Conservation (phyloP, 805 yeast species). For the Myxozyma neotropica region DNA sequence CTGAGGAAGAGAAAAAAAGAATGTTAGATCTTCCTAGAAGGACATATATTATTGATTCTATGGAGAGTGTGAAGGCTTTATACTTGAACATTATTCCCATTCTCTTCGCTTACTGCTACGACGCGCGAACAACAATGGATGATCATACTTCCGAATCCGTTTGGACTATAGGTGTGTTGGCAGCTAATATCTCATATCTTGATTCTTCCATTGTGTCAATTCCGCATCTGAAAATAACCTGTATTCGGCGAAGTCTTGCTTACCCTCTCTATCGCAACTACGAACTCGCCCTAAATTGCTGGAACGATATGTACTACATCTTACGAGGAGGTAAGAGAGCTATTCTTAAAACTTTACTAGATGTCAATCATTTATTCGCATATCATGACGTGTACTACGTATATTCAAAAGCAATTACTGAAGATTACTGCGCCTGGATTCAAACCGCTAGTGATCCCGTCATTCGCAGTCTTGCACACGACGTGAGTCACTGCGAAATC, state of each 20-base stretch:
- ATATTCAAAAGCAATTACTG: conserved; percentile 73
- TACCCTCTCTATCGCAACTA: conserved; percentile 81
- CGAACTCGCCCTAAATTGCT: conserved; percentile 58
- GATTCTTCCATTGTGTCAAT: conserved; percentile 56
- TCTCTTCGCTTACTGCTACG: conserved; percentile 74
- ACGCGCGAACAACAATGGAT: conserved; percentile 71
- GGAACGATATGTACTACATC: conserved; percentile 72
- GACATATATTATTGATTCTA: conserved; percentile 53
- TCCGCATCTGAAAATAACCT: conserved; percentile 58
- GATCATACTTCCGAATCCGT: conserved; percentile 80
- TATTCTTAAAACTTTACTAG: conserved; percentile 61
- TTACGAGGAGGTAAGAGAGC: conserved; percentile 70
- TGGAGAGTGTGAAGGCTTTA: conserved; percentile 51
- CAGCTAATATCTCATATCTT: conserved; percentile 74
- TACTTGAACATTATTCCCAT: conserved; percentile 67
- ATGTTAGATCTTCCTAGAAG: conserved; percentile 72
- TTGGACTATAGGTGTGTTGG: conserved; percentile 88
- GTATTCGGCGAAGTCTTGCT: conserved; percentile 70
- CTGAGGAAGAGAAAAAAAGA: conserved; percentile 61
- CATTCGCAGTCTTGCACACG: conserved; percentile 70
- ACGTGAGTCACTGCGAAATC: conserved; percentile 47
- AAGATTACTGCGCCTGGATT: conserved; percentile 78
- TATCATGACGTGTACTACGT: conserved; percentile 83
- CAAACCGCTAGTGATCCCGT: conserved; percentile 48
- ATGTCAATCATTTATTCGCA: conserved; percentile 71